These are phyloP conservation scores for Russula sp. DNA, from an alignment of 768 basidiomycete species.

Conservation along the genomic window DNA sequence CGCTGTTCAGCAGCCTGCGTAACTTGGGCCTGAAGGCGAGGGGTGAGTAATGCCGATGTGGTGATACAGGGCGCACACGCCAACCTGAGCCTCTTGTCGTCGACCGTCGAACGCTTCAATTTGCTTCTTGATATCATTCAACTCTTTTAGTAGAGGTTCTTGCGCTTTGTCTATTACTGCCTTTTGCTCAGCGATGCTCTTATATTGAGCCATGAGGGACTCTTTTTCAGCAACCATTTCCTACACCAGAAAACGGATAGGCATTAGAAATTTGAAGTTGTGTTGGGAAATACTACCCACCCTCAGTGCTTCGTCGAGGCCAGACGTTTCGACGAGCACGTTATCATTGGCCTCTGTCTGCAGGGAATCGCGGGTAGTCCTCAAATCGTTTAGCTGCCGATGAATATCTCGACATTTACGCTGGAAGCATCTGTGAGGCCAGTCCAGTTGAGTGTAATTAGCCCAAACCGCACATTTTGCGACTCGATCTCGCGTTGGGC, in stretches of 20 bases:
- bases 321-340: conserved; percentile 55
- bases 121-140: conserved; percentile 42
- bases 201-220: conserved; percentile 43
- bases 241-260: conserved; percentile 30
- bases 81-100: conserved; percentile 41
- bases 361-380: conserved; percentile 35
- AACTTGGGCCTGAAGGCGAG: conserved; percentile 39
- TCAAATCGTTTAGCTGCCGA: conserved; percentile 26
- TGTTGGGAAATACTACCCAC: conserved; percentile 32
- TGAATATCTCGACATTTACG: conserved; percentile 5
- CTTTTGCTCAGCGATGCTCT: conserved; percentile 41
- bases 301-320: conserved; percentile 47
- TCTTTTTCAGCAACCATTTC: conserved; percentile 51
- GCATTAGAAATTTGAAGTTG: neutral
- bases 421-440: conserved; percentile 15
- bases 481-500: conserved; percentile 27
- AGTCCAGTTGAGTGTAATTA: neutral
- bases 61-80: conserved; percentile 22
- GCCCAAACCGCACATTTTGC: neutral
- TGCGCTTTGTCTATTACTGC: conserved; percentile 44
- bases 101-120: conserved; percentile 48
- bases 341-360: conserved; percentile 65
- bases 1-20: conserved; percentile 45
- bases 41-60: conserved; percentile 10
- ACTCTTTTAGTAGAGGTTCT: conserved; percentile 37